Percentiles rank a stretch among this genome's conserved stretches.
Evolutionary conservation across 495 filamentous ascomycete genomes (phyloP).

Genomic region (Aspergillus conjunctus): DNA sequence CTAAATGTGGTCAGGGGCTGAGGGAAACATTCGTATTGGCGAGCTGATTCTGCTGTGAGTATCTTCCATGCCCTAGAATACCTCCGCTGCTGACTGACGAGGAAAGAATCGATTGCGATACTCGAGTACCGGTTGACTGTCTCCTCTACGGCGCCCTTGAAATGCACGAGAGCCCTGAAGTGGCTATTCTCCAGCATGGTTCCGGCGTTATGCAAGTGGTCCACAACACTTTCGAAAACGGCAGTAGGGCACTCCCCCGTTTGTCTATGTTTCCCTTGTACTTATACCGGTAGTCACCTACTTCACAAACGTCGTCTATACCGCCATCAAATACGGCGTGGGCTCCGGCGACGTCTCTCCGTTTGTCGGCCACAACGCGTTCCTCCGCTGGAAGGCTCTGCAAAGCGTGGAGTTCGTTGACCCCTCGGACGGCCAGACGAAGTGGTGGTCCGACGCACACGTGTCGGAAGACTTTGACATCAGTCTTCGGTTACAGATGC

Average conservation of each 20-base stretch:
- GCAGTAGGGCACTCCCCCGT: neutral
- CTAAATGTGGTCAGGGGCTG: conserved; percentile 1
- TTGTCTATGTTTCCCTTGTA: neutral
- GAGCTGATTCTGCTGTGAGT: conserved; percentile 10
- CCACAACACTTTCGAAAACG: conserved; percentile 7
- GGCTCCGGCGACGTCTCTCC: conserved; percentile 12
- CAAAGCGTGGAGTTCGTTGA: conserved; percentile 8
- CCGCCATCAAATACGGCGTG: conserved; percentile 12
- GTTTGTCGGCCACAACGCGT: conserved; percentile 9
- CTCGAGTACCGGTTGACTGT: conserved; percentile 9
- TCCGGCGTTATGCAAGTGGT: conserved; percentile 10
- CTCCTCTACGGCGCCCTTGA: conserved; percentile 6
- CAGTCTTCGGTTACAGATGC: conserved; percentile 12
- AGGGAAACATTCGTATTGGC: conserved; percentile 9
- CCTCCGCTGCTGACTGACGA: neutral
- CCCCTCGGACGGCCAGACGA: conserved; percentile 8
- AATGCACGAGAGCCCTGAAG: conserved; percentile 12
- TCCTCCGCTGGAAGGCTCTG: conserved; percentile 7
- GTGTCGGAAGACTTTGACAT: conserved; percentile 12
- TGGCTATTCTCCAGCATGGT: conserved; percentile 8
- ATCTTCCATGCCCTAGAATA: neutral
- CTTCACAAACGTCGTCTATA: conserved; percentile 12
- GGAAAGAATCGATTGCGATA: conserved; percentile 9
- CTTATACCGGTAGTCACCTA: neutral
- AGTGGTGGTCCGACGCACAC: conserved; percentile 9